Base-by-base conservation (phyloP, 2,329 filamentous ascomycete genomes). In the Alternaria atra region DNA sequence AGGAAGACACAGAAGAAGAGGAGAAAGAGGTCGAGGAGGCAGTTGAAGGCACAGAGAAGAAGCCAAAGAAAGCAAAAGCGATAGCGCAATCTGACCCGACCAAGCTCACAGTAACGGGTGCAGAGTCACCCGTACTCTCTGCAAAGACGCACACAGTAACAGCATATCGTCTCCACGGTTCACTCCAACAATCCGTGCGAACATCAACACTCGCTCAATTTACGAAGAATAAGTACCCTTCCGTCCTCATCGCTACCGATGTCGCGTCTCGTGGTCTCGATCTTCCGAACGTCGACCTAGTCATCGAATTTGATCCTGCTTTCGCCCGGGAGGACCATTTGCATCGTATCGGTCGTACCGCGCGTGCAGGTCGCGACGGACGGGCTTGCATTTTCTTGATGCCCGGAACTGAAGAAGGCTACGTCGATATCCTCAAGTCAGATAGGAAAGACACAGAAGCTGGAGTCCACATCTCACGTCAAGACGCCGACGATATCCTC, bases 231-330 rank as follows among this genome's bases (percentile, higher is more conserved):
- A 87, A 86, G 29, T 87, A 91, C 20, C 90, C 94, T 0, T 90
- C 91, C 0, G 88, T 99, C 4, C 86, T 99, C 15, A 87, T 99
- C 66, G 97, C 94, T 69, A 99, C 95, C 1, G 95, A 99, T 74
- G 95, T 99, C 52, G 93, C 95, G 12, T 95, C 95, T 20, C 92
- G 95, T 74, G 95, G 95, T 82, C 89, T 99, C 42, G 95, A 99
- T 83, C 87, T 99, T 15, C 94, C 94, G 1, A 94, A 95, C 52
- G 92, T 99, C 52, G 95, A 99, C 77, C 85, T 97, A 20, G 93
- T 99, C 51, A 87, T 99, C 58, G 95, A 99, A 78, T 98, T 97
- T 76, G 95, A 99, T 75, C 94, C 95, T 0, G 92, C 95, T 2
- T 98, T 98, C 80, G 93, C 91, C 75, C 89, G 93, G 25, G 91